Conservation (phyloP, 2,329 filamentous ascomycete genomes). For the Colletotrichum sublineola region DNA sequence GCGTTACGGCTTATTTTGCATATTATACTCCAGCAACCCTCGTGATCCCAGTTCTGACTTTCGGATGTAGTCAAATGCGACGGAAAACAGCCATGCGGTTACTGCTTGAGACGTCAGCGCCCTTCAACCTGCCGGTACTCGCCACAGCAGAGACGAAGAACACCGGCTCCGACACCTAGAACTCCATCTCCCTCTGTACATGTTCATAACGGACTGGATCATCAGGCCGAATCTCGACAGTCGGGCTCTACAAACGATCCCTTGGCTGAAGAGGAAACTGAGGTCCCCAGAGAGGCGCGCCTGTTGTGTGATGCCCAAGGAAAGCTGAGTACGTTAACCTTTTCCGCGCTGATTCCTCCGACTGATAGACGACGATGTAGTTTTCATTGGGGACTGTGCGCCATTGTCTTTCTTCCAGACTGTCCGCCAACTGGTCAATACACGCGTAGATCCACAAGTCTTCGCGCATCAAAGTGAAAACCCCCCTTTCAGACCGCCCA, state of each 20-base stretch:
- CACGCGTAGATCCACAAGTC: constrained; percentile 61
- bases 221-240: not conserved
- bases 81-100: constrained; percentile 65
- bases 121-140: constrained; percentile 63
- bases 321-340: constrained; percentile 54
- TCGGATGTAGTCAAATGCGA: constrained; percentile 62
- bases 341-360: not conserved
- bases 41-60: constrained; percentile 4
- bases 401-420: constrained; percentile 69
- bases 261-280: constrained; percentile 64
- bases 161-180: constrained; percentile 44
- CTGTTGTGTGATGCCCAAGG: constrained; percentile 66
- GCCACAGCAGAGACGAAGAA: constrained; percentile 56
- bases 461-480: constrained; percentile 63
- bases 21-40: not conserved
- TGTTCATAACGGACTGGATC: constrained; percentile 26
- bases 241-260: constrained; percentile 41
- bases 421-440: constrained; percentile 65
- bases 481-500: constrained; percentile 57
- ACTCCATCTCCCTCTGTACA: constrained; percentile 38
- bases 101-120: constrained; percentile 61
- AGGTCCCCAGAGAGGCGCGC: constrained; percentile 66
- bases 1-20: constrained; percentile 8
- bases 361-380: constrained; percentile 14
- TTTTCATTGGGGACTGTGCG: constrained; percentile 69